Evolutionary conservation across 2,329 filamentous ascomycete species (phyloP), one percentile per base, ranked within the genome.

Genomic region (Verticillium tricorpus): DNA sequence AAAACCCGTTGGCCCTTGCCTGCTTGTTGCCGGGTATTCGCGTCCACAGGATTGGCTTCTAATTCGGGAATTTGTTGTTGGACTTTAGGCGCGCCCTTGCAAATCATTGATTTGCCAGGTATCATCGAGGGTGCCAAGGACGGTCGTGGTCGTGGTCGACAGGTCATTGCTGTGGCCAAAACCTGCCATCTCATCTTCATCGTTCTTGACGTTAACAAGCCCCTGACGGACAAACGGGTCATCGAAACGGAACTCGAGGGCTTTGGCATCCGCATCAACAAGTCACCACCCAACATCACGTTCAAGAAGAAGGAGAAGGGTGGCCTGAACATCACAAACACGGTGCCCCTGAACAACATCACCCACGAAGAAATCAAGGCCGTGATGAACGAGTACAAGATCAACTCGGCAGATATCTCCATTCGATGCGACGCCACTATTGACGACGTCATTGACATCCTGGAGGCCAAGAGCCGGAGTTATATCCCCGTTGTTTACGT

Each of bases 241-340:
- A 99, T 99, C 72, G 95, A 99, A 78, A 84, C 87, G 59, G 95
- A 99, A 80, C 78, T 99, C 74, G 95, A 99, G 76, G 95, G 95
- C 8, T 99, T 99, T 71, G 95, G 95, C 37, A 97, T 99, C 73
- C 87, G 95, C 61, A 94, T 98, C 81, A 99, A 99, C 83, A 99
- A 98, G 82, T 80, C 88, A 69, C 95, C 95, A 31, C 95, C 95
- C 50, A 99, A 99, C 75, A 99, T 99, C 71, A 91, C 95, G n/a
- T 97, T 97, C 83, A 96, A 89, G 80, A 99, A 99, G 84, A 99
- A 99, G 83, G 95, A 99, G 78, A 98, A 98, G 80, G 95, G 95
- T 69, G 95, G 95, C 39, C 87, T 99, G 72, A 93, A 91, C 72
- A 95, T 99, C 72, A 97, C 93, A n/a, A 95, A 87, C 77, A 99